Percentiles rank a stretch among this genome's conserved stretches.
Conservation (phyloP, 352 stramenopile genomes). For the Salisapilia sapeloensis region DNA sequence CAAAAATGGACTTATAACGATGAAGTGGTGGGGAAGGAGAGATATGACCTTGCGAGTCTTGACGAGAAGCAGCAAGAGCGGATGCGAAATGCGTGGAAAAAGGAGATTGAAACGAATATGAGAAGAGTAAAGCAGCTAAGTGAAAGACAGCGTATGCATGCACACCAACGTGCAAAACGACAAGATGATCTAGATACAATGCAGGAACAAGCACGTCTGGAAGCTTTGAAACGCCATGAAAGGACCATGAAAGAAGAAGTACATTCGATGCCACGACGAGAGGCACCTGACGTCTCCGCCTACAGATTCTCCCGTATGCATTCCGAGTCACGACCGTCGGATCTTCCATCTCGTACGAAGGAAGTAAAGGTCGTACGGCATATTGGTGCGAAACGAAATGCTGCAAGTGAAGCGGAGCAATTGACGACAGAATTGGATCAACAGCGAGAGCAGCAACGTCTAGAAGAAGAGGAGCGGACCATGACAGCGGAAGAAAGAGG, state of each 20-base stretch:
- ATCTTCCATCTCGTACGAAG: constrained; percentile 1
- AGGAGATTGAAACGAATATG: constrained; percentile 26
- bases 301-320: constrained; percentile 43
- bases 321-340: constrained; percentile 5
- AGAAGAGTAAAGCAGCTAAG: constrained; percentile 18
- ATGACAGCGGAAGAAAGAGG: constrained; percentile 19
- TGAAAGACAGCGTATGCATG: constrained; percentile 17
- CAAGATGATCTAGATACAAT: constrained; percentile 15
- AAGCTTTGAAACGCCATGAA: constrained; percentile 9
- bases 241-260: constrained; percentile 16
- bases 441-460: constrained; percentile 14
- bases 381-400: constrained; percentile 17
- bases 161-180: constrained; percentile 14
- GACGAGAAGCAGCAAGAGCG: constrained; percentile 9
- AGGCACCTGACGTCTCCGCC: constrained; percentile 17
- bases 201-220: constrained; percentile 8
- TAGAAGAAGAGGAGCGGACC: constrained; percentile 13
- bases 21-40: constrained; percentile 8
- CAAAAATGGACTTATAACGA: constrained; percentile 36
- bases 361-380: constrained; percentile 37
- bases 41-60: constrained; percentile 15
- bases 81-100: constrained; percentile 7
- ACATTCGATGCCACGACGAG: constrained; percentile 15
- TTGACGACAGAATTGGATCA: constrained; percentile 20
- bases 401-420: constrained; percentile 14